Evolutionary conservation across 345 rosid species (phyloP).

Genomic region (Theobroma cacao): DNA sequence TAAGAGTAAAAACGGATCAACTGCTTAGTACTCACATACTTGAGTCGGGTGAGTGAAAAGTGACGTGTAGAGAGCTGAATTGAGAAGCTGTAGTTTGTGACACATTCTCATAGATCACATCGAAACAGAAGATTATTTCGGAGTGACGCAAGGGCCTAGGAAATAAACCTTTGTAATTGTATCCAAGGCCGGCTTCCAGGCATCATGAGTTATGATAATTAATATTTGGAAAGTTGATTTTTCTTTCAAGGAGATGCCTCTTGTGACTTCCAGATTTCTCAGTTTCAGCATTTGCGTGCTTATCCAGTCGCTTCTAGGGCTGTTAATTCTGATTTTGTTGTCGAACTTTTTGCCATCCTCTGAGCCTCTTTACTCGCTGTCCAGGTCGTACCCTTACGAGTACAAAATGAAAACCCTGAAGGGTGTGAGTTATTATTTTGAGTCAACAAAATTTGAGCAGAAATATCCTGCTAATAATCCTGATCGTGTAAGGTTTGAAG

Average conservation of each 20-base stretch:
- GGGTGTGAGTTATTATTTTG: constrained; percentile 79
- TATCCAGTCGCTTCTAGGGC: constrained; percentile 67
- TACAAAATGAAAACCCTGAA: constrained; percentile 58
- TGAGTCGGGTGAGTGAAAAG: not conserved
- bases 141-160: not conserved
- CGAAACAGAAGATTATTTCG: not conserved
- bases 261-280: not conserved
- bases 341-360: constrained; percentile 71
- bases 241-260: not conserved
- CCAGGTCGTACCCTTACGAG: constrained; percentile 65
- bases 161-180: not conserved
- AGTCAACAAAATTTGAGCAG: constrained; percentile 67
- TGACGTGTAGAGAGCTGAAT: not conserved
- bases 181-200: not conserved
- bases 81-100: not conserved
- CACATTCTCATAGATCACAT: not conserved
- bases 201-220: not conserved
- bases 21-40: not conserved
- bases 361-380: constrained; percentile 60
- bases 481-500: constrained; percentile 53
- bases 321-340: constrained; percentile 48
- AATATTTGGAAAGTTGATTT: not conserved
- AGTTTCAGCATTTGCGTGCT: constrained; percentile 55
- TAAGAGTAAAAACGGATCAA: no score
- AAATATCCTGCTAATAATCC: constrained; percentile 48